Conservation (phyloP, 2,329 filamentous ascomycete species). For the Colletotrichum lupini region DNA sequence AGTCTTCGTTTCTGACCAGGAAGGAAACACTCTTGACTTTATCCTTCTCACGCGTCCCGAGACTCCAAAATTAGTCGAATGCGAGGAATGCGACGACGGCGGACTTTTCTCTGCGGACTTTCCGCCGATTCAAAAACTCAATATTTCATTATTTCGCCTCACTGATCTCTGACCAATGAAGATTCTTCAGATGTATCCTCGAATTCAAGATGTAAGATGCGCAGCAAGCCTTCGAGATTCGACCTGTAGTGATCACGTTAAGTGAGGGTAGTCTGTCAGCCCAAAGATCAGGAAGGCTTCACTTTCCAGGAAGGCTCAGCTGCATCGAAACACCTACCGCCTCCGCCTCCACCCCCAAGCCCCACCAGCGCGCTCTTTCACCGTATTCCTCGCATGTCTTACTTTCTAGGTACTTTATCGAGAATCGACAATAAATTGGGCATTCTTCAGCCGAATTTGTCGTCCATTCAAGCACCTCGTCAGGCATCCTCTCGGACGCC, state of each 20-base stretch:
- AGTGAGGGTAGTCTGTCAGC: neutral
- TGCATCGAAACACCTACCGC: neutral
- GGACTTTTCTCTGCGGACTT: neutral
- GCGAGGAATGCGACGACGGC: neutral
- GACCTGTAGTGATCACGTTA: neutral
- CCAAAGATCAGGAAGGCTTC: neutral
- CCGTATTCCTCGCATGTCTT: constrained; percentile 11
- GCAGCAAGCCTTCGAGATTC: neutral
- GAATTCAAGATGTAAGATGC: neutral
- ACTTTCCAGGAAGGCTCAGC: neutral
- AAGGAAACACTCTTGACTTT: neutral
- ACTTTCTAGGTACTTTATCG: neutral
- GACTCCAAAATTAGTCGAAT: neutral
- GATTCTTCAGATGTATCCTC: neutral
- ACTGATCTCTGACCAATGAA: neutral
- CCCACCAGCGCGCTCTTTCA: neutral
- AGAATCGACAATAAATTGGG: neutral
- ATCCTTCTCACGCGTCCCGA: neutral
- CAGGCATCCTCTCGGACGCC: neutral
- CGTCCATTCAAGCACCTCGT: neutral
- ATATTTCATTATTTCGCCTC: neutral
- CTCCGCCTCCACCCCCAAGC: neutral
- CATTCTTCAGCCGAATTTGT: neutral
- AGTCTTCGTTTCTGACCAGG: neutral
- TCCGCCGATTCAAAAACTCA: neutral